These are phyloP conservation scores for Quercus mongolica DNA, from an alignment of 306 rosid genomes.

Conservation along the genomic window DNA sequence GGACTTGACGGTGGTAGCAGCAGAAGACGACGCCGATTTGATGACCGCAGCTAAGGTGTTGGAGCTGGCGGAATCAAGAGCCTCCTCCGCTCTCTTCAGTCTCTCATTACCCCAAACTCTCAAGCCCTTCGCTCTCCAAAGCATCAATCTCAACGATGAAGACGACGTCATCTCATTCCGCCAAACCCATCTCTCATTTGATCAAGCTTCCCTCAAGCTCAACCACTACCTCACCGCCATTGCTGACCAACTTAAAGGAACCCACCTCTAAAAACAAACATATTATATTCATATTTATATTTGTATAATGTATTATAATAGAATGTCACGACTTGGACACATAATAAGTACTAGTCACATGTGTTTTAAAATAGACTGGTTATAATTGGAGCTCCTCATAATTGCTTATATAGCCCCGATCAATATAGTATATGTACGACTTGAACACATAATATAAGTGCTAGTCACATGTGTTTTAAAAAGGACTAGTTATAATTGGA, in stretches of 20 bases:
- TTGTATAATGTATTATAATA: too few species aligned
- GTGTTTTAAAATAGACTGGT: too few species aligned
- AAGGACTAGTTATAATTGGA: too few species aligned
- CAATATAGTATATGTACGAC: too few species aligned
- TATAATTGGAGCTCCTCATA: too few species aligned
- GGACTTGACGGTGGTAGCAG: constrained; percentile 48
- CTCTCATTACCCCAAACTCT: constrained; percentile 56
- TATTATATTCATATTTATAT: too few species aligned
- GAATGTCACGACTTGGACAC: too few species aligned
- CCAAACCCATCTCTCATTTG: constrained; percentile 23
- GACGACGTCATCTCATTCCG: constrained; percentile 28
- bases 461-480: too few species aligned
- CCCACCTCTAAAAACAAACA: too few species aligned
- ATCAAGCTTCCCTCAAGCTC: constrained; percentile 44
- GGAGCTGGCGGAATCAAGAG: constrained; percentile 57
- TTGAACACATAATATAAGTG: too few species aligned
- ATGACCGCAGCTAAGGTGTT: constrained; percentile 64
- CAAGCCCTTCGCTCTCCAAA: constrained; percentile 49
- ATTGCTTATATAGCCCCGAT: too few species aligned
- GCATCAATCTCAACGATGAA: constrained; percentile 24
- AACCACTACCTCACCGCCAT: constrained; percentile 63
- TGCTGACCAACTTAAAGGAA: constrained; percentile 76
- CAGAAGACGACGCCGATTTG: constrained; percentile 17
- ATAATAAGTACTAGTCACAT: too few species aligned
- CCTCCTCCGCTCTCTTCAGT: constrained; percentile 54